Conservation (phyloP, 2,329 filamentous ascomycete genomes). For the Lachnellula arida region DNA sequence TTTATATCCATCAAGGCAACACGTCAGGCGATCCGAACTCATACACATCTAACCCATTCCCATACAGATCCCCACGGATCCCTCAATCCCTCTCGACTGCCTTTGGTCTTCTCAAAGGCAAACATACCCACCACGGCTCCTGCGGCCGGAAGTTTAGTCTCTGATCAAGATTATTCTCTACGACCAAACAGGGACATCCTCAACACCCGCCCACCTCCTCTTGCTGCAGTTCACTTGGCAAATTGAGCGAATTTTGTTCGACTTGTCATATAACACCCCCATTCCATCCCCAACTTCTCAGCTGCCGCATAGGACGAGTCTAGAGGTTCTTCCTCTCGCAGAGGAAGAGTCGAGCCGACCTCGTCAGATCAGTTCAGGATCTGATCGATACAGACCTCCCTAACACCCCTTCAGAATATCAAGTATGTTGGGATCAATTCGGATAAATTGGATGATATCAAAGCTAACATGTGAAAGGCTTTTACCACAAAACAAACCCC, state of each 20-base stretch:
- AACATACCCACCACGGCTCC: slow-evolving; percentile 53
- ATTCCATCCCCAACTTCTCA: slow-evolving; percentile 62
- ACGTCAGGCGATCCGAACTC: too few relatives aligned
- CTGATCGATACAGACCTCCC: slow-evolving; percentile 91
- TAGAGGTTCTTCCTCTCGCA: slow-evolving; percentile 97
- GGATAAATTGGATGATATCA: neutral
- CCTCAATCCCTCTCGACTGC: slow-evolving; percentile 36
- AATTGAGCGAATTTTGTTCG: slow-evolving; percentile 47
- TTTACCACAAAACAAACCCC: slow-evolving; percentile 12
- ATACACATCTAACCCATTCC: neutral
- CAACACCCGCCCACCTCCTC: slow-evolving; percentile 59
- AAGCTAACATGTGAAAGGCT: neutral
- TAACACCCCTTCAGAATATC: slow-evolving; percentile 55
- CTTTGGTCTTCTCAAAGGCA: slow-evolving; percentile 67
- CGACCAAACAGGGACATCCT: slow-evolving; percentile 61
- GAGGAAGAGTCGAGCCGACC: slow-evolving; percentile 99
- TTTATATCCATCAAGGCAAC: too few relatives aligned
- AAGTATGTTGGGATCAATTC: slow-evolving; percentile 14
- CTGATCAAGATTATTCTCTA: slow-evolving; percentile 67
- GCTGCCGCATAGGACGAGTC: slow-evolving; percentile 99
- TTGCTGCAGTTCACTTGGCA: slow-evolving; percentile 45
- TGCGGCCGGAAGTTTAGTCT: slow-evolving; percentile 56
- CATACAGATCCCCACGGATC: slow-evolving; percentile 14
- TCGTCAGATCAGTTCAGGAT: slow-evolving; percentile 86
- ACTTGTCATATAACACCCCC: slow-evolving; percentile 45